Evolutionary conservation across 371 early-diverging fungal genomes (phyloP), one percentile per base, ranked within the genome.

Genomic region (Mucor piriformis): DNA sequence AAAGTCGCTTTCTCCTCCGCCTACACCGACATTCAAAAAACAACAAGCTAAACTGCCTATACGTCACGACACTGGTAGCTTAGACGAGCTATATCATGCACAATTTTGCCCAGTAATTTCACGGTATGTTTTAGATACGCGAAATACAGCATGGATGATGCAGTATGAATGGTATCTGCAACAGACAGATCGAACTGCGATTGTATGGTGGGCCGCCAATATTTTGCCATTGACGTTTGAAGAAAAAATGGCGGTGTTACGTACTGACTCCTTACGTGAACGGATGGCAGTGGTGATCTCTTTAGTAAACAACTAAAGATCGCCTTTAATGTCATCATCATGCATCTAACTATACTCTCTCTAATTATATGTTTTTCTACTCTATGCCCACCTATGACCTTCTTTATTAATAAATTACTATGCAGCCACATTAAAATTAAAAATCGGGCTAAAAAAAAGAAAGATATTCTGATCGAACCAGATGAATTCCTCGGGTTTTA

Each of bases 151-250:
- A 12, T 40, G 50, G 44, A 24, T 25, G 11, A 59, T 44, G 59
- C 43, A 51, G 4, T 59, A 59, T 11, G 59, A 59, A 13, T 50
- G 51, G 52, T 46, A 46, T 51, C 11, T 46, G 16, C 59, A 51
- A n/a, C 42, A 58, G 23, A 13, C 34, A 34, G 27, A 73, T 79
- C 40, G 50, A 16, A 29, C 33, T 40, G 57, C 72, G 7, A 60
- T 67, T 1, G 57, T 65, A n/a, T 86, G 77, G 66, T 84, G 86
- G 84, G 67, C 77, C 0, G 82, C 81, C 6, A 70, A 75, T 29
- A 67, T 81, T 34, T 47, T 86, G 44, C 84, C 84, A 3, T 61
- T 86, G 0, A 8, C 37, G 55, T 37, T 40, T 15, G 29, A 57
- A 25, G 83, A 82, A 40, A 81, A 77, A 48, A 69, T 76, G 27